These are phyloP conservation scores for Teratosphaeria gauchensis DNA, from an alignment of 2,329 filamentous ascomycete genomes.

Conservation along the genomic window DNA sequence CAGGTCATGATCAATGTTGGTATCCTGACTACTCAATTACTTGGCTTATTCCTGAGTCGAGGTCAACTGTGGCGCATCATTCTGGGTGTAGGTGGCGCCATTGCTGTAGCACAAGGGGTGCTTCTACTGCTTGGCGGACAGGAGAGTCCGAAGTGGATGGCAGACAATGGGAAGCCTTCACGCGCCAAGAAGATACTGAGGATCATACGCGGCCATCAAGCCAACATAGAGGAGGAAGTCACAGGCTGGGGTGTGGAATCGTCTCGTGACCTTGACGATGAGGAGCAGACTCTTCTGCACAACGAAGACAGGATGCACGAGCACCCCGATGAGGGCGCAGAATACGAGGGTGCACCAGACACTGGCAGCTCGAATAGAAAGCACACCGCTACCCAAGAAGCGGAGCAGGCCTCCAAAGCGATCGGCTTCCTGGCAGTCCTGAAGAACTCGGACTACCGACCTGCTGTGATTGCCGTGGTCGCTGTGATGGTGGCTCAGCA, in stretches of 20 bases:
- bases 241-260: conserved; percentile 35
- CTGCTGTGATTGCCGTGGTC: conserved; percentile 82
- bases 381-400: conserved; percentile 7
- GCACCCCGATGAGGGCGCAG: background rate
- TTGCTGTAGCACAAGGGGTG: conserved; percentile 57
- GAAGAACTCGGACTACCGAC: conserved; percentile 57
- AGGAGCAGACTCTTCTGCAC: conserved; percentile 61
- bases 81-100: conserved; percentile 58
- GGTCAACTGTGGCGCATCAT: conserved; percentile 76
- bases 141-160: conserved; percentile 83
- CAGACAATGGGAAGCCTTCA: conserved; percentile 50
- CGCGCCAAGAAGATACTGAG: conserved; percentile 60
- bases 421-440: conserved; percentile 48
- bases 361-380: conserved; percentile 12
- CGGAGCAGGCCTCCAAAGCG: conserved; percentile 15
- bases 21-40: conserved; percentile 70
- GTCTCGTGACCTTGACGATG: conserved; percentile 35
- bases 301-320: conserved; percentile 3
- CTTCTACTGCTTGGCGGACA: conserved; percentile 63
- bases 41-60: conserved; percentile 81
- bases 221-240: conserved; percentile 65
- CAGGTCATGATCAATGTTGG: conserved; percentile 86
- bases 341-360: conserved; percentile 3
- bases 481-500: conserved; percentile 90
- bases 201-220: conserved; percentile 60